Evolutionary conservation across 192 early-diverging fungal genomes (phyloP).

Genomic region (Backusella mclennaniae): DNA sequence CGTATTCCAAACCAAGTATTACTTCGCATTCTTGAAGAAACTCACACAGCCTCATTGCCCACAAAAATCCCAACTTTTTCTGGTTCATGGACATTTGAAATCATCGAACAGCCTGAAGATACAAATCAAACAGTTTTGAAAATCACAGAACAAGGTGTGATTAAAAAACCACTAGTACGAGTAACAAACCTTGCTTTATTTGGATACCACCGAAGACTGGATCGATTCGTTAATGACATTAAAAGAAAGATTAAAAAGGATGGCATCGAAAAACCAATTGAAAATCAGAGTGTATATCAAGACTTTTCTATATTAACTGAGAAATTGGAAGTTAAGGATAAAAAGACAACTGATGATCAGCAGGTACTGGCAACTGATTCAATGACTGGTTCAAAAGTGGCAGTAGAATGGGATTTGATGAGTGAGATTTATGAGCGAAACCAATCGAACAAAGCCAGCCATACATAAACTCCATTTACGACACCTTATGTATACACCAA

Average conservation of each 20-base stretch:
- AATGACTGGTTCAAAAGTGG: conserved; percentile 9
- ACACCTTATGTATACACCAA: not conserved
- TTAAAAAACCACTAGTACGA: conserved; percentile 33
- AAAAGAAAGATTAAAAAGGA: conserved; percentile 23
- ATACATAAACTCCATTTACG: not conserved
- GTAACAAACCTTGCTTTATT: conserved; percentile 27
- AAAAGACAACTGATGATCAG: not conserved
- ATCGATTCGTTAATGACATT: conserved; percentile 38
- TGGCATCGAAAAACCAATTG: not conserved
- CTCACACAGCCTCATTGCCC: not conserved
- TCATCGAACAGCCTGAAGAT: not conserved
- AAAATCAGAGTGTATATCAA: not conserved
- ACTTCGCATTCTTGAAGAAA: conserved; percentile 28
- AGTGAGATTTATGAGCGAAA: conserved; percentile 36
- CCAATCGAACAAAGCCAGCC: not conserved
- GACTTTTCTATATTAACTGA: conserved; percentile 2
- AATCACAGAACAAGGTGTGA: conserved; percentile 35
- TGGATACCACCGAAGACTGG: conserved; percentile 32
- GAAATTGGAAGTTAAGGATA: not conserved
- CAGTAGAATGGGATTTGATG: conserved; percentile 31
- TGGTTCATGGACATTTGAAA: conserved; percentile 35
- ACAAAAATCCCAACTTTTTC: conserved; percentile 25
- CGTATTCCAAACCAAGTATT: conserved; percentile 14
- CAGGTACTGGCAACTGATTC: not conserved
- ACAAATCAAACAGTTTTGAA: conserved; percentile 15